Base-by-base conservation (phyloP, 208 protist species). In the Trypanosoma theileri region DNA sequence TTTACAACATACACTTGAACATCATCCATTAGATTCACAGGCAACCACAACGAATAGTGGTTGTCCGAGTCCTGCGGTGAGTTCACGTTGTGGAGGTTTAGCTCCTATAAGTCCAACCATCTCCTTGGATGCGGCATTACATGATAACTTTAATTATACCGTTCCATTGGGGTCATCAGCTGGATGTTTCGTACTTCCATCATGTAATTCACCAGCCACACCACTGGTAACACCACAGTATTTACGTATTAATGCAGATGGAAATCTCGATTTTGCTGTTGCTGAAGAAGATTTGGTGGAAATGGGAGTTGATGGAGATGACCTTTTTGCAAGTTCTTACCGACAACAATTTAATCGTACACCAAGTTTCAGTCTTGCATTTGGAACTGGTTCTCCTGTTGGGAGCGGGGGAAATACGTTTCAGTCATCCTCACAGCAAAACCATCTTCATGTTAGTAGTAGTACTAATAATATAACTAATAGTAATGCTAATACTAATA, bases 101-200 rank as follows among this genome's bases (percentile, higher is more conserved):
- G 28, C 35, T 53, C 28, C 75, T 13, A 50, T 68, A 4, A 66
- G 69, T 76, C 64, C 59, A 76, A 89, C 58, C 19, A 78, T 64
- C 41, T 87, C 83, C 0, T 69, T 84, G 1, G 89, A 94, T 69
- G 84, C 81, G 0, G 72, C 88, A 44, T 74, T 90, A 46, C 79
- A 94, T 71, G 89, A 94, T 19, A 88, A 83, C 69, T 94, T 91
- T 59, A 81, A 80, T 61, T 94, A 86, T 73, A 81, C 78, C 26
- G 71, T 80, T 11, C 64, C 72, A 21, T 73, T 88, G 12, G 89
- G 89, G 7, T 59, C 79, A 3, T 91, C 85, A 11, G 89, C 80
- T 19, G 89, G 89, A 53, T 79, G 79, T 61, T 94, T 94, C 79
- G 78, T 94, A 14, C 70, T 92, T n/a, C 89, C 89, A 0, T 44